phyloP scores from a whole-genome alignment of 2,329 filamentous ascomycete species.

The Byssochlamys sp. region DNA sequence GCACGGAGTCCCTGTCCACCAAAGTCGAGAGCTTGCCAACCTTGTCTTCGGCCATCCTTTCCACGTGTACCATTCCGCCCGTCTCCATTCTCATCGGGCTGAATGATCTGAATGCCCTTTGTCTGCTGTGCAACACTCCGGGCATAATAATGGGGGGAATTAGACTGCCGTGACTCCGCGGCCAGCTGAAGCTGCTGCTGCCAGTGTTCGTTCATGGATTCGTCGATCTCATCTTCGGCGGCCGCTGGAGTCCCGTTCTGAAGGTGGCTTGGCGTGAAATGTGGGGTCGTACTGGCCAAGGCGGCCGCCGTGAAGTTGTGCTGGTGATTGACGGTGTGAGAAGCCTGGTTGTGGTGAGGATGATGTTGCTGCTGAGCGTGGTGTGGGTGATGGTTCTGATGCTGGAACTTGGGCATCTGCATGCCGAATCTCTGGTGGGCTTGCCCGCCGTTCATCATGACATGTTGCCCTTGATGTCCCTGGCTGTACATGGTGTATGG shows the following conservation, averaged over 20 bases:
- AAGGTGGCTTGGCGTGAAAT: constrained; percentile 50
- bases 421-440: constrained; percentile 41
- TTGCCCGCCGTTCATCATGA: constrained; percentile 43
- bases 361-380: constrained; percentile 37
- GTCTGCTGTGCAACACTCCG: constrained; percentile 38
- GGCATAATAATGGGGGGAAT: constrained; percentile 62
- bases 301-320: constrained; percentile 41
- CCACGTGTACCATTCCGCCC: constrained; percentile 57
- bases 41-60: constrained; percentile 53
- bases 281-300: constrained; percentile 41
- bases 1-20: constrained; percentile 90
- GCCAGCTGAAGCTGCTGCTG: constrained; percentile 73
- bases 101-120: constrained; percentile 37
- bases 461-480: constrained; percentile 39
- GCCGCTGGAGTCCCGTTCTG: constrained; percentile 51
- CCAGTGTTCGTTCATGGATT: constrained; percentile 66
- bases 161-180: constrained; percentile 61
- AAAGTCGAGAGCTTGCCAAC: constrained; percentile 89
- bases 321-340: constrained; percentile 39
- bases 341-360: constrained; percentile 33
- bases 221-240: constrained; percentile 47
- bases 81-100: constrained; percentile 42
- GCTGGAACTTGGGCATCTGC: constrained; percentile 40
- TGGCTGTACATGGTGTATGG: constrained; percentile 41
- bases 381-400: constrained; percentile 38